Percentiles rank a stretch among this genome's conserved stretches.
Evolutionary conservation across 257 asterid species (phyloP).

Genomic region (Solanum paucissectum): DNA sequence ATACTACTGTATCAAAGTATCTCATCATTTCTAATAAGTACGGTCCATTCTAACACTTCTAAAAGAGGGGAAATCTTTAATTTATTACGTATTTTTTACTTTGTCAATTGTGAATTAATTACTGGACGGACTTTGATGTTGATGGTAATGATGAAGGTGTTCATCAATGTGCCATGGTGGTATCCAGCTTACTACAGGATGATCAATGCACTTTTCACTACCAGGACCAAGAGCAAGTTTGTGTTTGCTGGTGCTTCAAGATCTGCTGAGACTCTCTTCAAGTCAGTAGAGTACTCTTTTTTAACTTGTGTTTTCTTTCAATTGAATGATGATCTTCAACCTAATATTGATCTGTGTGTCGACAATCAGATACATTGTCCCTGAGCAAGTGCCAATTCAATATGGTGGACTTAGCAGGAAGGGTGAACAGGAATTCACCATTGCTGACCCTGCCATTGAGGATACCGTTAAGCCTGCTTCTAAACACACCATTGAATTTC

Average conservation of each 20-base stretch:
- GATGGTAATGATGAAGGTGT: conserved; percentile 29
- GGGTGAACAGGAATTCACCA: conserved; percentile 39
- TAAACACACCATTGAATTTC: conserved; percentile 49
- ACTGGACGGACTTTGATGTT: background rate
- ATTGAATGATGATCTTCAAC: background rate
- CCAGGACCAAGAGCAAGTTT: conserved; percentile 81
- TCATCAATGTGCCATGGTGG: conserved; percentile 90
- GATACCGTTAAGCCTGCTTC: conserved; percentile 40
- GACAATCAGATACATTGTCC: conserved; percentile 43
- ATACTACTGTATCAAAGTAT: background rate
- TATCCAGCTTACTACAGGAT: conserved; percentile 64
- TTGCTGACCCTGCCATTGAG: conserved; percentile 39
- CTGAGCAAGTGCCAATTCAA: conserved; percentile 57
- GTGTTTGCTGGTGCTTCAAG: conserved; percentile 65
- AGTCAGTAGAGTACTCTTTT: conserved; percentile 20
- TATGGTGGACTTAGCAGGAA: conserved; percentile 63
- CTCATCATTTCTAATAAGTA: background rate
- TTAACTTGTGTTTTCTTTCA: background rate
- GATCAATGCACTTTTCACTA: conserved; percentile 72
- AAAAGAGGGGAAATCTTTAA: background rate
- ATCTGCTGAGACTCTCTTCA: conserved; percentile 65
- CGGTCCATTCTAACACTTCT: background rate
- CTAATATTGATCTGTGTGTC: background rate
- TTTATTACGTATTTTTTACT: background rate
- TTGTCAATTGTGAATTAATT: background rate